Conservation (phyloP, 139 green algal species). For the Chlorella sp. region DNA sequence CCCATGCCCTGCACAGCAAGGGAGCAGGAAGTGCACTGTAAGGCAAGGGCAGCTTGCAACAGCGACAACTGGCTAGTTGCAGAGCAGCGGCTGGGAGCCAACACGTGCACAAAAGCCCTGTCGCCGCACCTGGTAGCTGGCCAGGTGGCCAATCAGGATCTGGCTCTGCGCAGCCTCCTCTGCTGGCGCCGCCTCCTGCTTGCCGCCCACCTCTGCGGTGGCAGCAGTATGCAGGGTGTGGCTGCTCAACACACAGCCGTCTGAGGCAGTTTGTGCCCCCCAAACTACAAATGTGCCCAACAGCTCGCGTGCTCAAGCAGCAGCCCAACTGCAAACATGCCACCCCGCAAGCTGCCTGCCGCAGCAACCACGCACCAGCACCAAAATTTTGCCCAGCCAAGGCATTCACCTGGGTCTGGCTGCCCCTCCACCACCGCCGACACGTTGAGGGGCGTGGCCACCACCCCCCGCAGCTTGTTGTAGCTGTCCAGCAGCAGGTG, state of each 20-base stretch:
- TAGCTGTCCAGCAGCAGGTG: conserved; percentile 15
- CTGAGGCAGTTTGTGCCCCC: no score
- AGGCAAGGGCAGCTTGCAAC: background rate
- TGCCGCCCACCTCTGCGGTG: background rate
- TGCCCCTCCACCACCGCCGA: conserved; percentile 12
- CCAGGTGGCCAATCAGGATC: conserved; percentile 29
- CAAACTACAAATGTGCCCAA: no score
- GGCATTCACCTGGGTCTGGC: conserved; percentile 5
- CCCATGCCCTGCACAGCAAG: conserved; percentile 5
- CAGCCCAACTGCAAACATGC: background rate
- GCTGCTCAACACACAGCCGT: no score
- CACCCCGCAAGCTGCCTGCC: no score
- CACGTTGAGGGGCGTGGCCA: conserved; percentile 16
- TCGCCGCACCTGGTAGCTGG: conserved; percentile 26
- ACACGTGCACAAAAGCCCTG: no score
- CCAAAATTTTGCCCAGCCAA: no score
- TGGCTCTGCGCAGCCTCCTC: background rate
- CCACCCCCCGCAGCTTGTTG: conserved; percentile 16
- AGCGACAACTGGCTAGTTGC: background rate
- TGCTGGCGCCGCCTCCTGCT: background rate
- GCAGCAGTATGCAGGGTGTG: no score
- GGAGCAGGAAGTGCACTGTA: no score
- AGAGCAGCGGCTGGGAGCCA: no score
- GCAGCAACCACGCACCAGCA: no score
- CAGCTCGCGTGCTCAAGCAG: no score